Percentiles rank a stretch among this genome's conserved stretches.
Evolutionary conservation across 2,329 filamentous ascomycete species (phyloP).

Genomic region (Talaromyces verruculosus): DNA sequence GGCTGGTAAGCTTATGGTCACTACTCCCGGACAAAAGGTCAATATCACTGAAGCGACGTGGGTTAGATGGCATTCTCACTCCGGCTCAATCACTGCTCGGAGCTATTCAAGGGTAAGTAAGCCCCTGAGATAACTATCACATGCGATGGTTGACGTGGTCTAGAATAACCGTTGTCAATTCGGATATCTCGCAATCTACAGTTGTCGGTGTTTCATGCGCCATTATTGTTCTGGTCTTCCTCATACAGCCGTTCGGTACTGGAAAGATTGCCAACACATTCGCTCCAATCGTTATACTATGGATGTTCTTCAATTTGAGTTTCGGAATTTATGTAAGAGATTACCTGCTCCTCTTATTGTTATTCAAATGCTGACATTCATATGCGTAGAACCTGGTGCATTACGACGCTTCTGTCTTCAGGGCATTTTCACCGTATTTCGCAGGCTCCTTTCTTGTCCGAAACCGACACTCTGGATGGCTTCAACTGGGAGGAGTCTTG

Average conservation of each 20-base stretch:
- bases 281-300: constrained; percentile 58
- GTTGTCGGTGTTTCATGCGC: constrained; percentile 54
- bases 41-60: neutral
- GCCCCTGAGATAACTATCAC: no score
- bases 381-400: constrained; percentile 41
- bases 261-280: constrained; percentile 51
- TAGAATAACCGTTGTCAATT: constrained; percentile 49
- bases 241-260: constrained; percentile 57
- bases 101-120: constrained; percentile 51
- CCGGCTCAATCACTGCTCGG: constrained; percentile 59
- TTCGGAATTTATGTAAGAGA: constrained; percentile 53
- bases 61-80: constrained; percentile 54
- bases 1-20: constrained; percentile 33
- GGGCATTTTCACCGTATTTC: constrained; percentile 53
- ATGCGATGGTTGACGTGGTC: neutral
- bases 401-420: constrained; percentile 52
- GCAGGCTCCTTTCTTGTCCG: constrained; percentile 53
- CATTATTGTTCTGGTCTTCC: constrained; percentile 55
- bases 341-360: neutral
- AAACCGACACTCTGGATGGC: constrained; percentile 54
- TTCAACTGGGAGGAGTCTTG: constrained; percentile 61
- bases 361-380: constrained; percentile 18
- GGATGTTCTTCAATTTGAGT: constrained; percentile 52
- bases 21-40: neutral
- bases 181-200: constrained; percentile 47